Base-by-base conservation (phyloP, 2,329 filamentous ascomycete species). In the Neopestalotiopsis clavispora region DNA sequence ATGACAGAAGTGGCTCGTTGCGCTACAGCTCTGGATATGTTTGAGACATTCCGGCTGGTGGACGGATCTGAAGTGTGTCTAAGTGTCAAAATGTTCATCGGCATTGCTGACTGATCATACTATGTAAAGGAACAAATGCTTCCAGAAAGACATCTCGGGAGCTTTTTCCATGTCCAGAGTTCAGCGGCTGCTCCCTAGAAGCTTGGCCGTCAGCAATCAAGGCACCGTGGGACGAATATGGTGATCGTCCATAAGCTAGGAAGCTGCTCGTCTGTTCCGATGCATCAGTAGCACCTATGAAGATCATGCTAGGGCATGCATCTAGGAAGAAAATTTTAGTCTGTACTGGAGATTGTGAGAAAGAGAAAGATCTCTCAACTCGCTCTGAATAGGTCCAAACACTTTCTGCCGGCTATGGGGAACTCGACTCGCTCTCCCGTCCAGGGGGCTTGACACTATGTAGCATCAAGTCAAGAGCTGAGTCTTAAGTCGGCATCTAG, bases 121-220 rank as follows among this genome's bases (percentile, higher is more conserved):
- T n/a, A 12, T n/a, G 17, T n/a, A 20, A 56, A 6, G 13, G 13
- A 23, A 3, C n/a, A 5, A 12, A 14, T 32, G 57, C 10, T 30
- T 59, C 59, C 20, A 20, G 59, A 62, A 52, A 20, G 6, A 32
- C 28, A 61, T n/a, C 4, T 38, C 59, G 32, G 59, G 38, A 20
- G 13, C 17, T 38, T 17, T 32, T 14, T 20, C 30, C 32, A 62
- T 38, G 23, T 28, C 23, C 23, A 62, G 23, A 20, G 59, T 62
- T 62, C 32, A 62, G 59, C 59, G 57, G 23, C 6, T 59, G 57
- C 23, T 59, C 57, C 57, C 57, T 59, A 59, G 23, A 13, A 10
- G 12, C 57, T 32, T 59, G 20, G 57, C 59, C 32, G 59, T 62
- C 59, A 40, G 28, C 30, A 40, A 62, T 40, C 20, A 52, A 20